These are phyloP conservation scores for Kwoniella sp. DNA, from an alignment of 768 basidiomycete species.

Conservation along the genomic window DNA sequence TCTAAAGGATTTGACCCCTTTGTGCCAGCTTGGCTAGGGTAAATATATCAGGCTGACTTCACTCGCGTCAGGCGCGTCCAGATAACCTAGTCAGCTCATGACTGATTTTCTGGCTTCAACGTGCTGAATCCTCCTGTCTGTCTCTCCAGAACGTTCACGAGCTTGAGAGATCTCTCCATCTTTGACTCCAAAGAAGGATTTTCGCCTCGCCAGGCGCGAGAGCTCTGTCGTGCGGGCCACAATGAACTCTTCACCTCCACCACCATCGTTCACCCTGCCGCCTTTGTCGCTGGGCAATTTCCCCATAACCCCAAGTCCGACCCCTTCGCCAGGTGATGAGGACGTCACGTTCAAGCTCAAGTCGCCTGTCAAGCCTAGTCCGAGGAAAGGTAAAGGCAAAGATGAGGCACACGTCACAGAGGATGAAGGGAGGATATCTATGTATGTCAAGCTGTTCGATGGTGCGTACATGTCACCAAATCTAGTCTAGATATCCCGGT, in stretches of 20 bases:
- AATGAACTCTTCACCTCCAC: slow-evolving; percentile 51
- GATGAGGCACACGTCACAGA: slow-evolving; percentile 25
- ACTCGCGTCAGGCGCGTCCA: slow-evolving; percentile 7
- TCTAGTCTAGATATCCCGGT: too few species aligned
- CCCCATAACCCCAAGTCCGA: slow-evolving; percentile 41
- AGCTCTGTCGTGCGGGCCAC: background rate
- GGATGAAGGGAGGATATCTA: slow-evolving; percentile 50
- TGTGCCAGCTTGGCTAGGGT: background rate
- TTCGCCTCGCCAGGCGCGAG: slow-evolving; percentile 4
- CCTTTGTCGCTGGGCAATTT: slow-evolving; percentile 35
- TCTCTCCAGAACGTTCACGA: too few species aligned
- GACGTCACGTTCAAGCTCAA: slow-evolving; percentile 6
- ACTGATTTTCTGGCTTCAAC: background rate
- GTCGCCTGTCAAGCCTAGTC: slow-evolving; percentile 11
- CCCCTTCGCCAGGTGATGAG: slow-evolving; percentile 26
- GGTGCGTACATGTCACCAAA: slow-evolving; percentile 55
- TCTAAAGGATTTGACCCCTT: background rate
- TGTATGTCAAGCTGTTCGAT: slow-evolving; percentile 61
- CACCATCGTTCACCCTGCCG: slow-evolving; percentile 46
- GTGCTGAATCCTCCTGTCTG: too few species aligned
- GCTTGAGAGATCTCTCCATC: too few species aligned
- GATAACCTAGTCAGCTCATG: background rate
- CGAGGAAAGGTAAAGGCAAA: slow-evolving; percentile 25
- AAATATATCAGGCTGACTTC: background rate
- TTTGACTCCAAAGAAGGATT: background rate